Percentiles rank a stretch among this genome's conserved stretches.
Conservation (phyloP, 1,284 basidiomycete genomes). For the Ustilago cynodontis region DNA sequence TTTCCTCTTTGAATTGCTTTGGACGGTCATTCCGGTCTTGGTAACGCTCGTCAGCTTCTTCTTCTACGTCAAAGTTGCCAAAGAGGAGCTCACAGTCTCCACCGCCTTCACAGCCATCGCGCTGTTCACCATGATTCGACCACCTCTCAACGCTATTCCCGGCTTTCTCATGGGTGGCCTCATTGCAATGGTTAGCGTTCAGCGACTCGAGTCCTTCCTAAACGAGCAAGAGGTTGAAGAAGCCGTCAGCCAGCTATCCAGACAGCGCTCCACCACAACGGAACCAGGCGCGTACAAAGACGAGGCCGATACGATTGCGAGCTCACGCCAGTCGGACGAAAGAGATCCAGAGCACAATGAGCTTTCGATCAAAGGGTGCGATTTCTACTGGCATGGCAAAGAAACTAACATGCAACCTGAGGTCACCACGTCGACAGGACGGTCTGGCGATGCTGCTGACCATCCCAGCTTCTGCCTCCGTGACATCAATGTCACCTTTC, state of each 20-base stretch:
- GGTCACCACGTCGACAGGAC: neutral
- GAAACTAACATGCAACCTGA: constrained; percentile 10
- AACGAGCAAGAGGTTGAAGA: constrained; percentile 81
- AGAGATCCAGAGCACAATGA: constrained; percentile 65
- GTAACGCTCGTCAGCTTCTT: constrained; percentile 63
- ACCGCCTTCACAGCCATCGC: constrained; percentile 60
- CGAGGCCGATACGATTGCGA: constrained; percentile 51
- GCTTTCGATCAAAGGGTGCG: constrained; percentile 25
- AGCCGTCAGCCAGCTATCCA: constrained; percentile 34
- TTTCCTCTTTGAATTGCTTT: constrained; percentile 71
- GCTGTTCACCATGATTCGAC: constrained; percentile 55
- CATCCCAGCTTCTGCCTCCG: constrained; percentile 28
- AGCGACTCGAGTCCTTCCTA: constrained; percentile 84
- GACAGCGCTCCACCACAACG: neutral
- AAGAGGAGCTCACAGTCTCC: constrained; percentile 54
- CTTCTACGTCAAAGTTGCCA: constrained; percentile 57
- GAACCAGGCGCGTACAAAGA: constrained; percentile 72
- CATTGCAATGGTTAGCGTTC: constrained; percentile 77
- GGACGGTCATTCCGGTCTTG: constrained; percentile 54
- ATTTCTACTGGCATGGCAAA: constrained; percentile 27
- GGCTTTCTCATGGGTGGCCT: constrained; percentile 63
- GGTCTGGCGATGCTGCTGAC: neutral
- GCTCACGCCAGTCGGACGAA: constrained; percentile 76
- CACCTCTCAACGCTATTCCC: constrained; percentile 71
- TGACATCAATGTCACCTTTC: constrained; percentile 52